These are phyloP conservation scores for Podila verticillata DNA, from an alignment of 192 early-diverging fungal species.

Conservation along the genomic window DNA sequence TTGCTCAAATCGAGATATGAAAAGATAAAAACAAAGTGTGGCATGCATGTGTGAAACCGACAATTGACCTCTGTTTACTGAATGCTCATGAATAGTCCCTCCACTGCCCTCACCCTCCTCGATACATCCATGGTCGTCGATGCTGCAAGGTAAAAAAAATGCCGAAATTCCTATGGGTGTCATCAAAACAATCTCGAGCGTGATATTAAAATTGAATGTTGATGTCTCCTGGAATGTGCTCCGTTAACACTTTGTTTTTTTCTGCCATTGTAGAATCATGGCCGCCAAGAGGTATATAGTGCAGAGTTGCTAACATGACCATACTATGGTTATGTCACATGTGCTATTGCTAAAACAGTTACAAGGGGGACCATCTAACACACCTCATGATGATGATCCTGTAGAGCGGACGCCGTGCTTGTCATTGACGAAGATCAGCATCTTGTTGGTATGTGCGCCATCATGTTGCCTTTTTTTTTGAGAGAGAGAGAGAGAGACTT, in stretches of 20 bases:
- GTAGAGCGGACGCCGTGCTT: conserved; percentile 54
- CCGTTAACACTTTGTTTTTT: neutral
- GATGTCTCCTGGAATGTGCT: neutral
- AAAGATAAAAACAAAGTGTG: conserved; percentile 2
- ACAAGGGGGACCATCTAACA: neutral
- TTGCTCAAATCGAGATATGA: neutral
- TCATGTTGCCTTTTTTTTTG: neutral
- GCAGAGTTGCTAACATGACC: neutral
- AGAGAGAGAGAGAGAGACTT: neutral
- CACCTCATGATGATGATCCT: neutral
- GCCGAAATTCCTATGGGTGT: neutral
- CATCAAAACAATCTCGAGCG: no score
- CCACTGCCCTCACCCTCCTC: conserved; percentile 33
- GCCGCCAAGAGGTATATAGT: conserved; percentile 54
- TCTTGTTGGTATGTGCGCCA: conserved; percentile 32
- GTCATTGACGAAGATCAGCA: conserved; percentile 52
- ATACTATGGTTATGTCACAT: neutral
- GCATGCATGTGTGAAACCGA: neutral
- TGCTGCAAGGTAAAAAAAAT: conserved; percentile 44
- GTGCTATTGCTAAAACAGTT: neutral
- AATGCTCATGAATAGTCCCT: conserved; percentile 22
- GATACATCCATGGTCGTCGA: conserved; percentile 50
- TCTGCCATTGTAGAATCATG: conserved; percentile 32
- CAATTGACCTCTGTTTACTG: neutral
- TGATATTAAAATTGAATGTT: no score